These are phyloP conservation scores for Lasiodiplodia sp. DNA, from an alignment of 2,329 filamentous ascomycete species.

Conservation along the genomic window DNA sequence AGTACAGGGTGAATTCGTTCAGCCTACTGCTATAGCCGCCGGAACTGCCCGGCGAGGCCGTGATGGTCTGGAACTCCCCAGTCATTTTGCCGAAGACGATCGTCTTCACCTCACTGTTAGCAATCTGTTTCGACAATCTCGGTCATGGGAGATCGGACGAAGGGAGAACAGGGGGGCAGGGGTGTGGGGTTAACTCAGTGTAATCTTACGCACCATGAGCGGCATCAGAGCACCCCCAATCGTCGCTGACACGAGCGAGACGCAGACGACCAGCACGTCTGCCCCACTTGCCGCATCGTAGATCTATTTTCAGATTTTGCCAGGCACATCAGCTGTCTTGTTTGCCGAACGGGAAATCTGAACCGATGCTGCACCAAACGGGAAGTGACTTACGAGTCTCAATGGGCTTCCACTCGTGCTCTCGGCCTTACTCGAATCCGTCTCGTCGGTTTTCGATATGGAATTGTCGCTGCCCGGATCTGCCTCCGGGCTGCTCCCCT, in stretches of 20 bases:
- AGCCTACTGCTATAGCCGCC: constrained; percentile 42
- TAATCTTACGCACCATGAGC: constrained; percentile 45
- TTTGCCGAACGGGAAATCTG: not conserved
- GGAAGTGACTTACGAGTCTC: not conserved
- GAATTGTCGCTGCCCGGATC: not conserved
- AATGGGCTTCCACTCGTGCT: not conserved
- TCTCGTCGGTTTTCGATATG: not conserved
- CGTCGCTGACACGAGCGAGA: constrained; percentile 37
- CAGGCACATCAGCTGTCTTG: not conserved
- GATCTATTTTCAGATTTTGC: not conserved
- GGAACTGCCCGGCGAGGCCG: constrained; percentile 36
- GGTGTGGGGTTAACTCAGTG: not conserved
- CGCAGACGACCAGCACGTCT: not conserved
- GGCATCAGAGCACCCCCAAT: constrained; percentile 45
- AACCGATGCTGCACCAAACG: not conserved
- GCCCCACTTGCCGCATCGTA: not conserved
- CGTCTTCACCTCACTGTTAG: not conserved
- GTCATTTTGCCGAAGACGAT: constrained; percentile 50
- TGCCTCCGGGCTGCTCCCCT: not conserved
- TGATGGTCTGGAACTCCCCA: constrained; percentile 40
- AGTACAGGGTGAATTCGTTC: constrained; percentile 45
- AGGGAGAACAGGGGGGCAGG: not conserved
- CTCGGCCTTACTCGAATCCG: not conserved
- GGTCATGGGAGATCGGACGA: not conserved
- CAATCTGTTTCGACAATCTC: constrained; percentile 50